Base-by-base conservation (phyloP, 108 stramenopile genomes). In the Asterionellopsis glacialis region DNA sequence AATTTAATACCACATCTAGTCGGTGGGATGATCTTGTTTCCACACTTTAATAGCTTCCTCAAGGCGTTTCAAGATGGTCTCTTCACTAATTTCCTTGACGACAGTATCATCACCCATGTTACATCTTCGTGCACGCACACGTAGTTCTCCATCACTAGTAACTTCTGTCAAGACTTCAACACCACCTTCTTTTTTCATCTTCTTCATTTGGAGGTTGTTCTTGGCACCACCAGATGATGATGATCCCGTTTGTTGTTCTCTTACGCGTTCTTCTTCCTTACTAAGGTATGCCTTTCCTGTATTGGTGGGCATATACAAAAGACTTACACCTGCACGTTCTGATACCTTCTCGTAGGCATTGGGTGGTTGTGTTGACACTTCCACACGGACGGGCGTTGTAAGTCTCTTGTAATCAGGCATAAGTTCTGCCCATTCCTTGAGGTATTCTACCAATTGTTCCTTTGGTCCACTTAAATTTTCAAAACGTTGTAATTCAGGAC, bases 11-110 rank as follows among this genome's bases (percentile, higher is more conserved):
- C 5, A 33, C 2, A 33, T 33, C 7, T 33, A 33, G 33, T 33
- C 7, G 33, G 5, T 33, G 33, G 33, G 33, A 33, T 33, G 61
- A 16, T 81, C 61, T 51, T 70, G 61, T 19, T 68, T 52, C 84
- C 87, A 93, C 24, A 78, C 77, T 6, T 65, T 69, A 33, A 87
- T 55, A 11, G 79, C 80, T 23, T 85, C 80, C 55, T 81, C 51
- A 55, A 93, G 61, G 18, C 72, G 75, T 22, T 73, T 77, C 45
- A 93, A 25, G 43, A 93, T 88, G 0, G 86, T 79, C 12, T 71
- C 61, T 65, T 93, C 91, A 56, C 77, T 84, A 63, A 89, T 51
- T 59, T 87, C 87, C 65, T 89, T 89, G n/a, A 87, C 69, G 19
- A 84, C 72, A 9, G 82, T 81, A 33, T 72, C 82, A 13, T 70